phyloP scores from a whole-genome alignment of 805 yeast genomes.

The Candida ficus region DNA sequence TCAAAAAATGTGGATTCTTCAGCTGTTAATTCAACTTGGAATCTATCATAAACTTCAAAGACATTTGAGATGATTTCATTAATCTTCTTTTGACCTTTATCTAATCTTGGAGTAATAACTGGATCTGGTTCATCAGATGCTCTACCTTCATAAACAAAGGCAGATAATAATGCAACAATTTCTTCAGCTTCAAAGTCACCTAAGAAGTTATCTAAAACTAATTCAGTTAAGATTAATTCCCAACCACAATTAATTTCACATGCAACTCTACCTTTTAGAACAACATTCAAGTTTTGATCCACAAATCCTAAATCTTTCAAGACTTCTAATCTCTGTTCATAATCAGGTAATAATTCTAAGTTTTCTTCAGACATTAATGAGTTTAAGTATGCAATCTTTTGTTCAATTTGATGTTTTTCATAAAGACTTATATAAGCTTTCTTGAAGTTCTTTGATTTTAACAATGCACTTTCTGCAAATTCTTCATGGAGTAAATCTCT shows the following conservation, averaged over 20 bases:
- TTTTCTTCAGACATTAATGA: conserved; percentile 78
- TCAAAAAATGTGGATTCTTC: conserved; percentile 86
- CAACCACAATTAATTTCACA: conserved; percentile 91
- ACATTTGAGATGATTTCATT: conserved; percentile 63
- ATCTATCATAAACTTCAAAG: conserved; percentile 53
- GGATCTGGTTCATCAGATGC: conserved; percentile 57
- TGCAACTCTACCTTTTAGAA: conserved; percentile 86
- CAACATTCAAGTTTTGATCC: conserved; percentile 69
- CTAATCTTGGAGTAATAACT: conserved; percentile 70
- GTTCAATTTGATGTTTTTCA: conserved; percentile 39
- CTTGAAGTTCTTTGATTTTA: conserved; percentile 39
- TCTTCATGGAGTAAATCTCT: conserved; percentile 31
- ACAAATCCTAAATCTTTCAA: conserved; percentile 75
- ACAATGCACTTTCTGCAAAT: conserved; percentile 25
- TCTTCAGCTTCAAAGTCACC: conserved; percentile 95
- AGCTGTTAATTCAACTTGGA: conserved; percentile 69
- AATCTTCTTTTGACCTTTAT: conserved; percentile 62
- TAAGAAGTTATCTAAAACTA: conserved; percentile 83
- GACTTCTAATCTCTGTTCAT: conserved; percentile 81
- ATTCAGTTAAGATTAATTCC: conserved; percentile 85
- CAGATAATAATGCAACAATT: conserved; percentile 89
- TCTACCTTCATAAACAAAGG: conserved; percentile 85
- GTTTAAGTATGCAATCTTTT: conserved; percentile 50
- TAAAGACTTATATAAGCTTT: conserved; percentile 40
- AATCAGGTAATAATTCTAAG: conserved; percentile 85